These are phyloP conservation scores for Rosa rugosa DNA, from an alignment of 306 rosid genomes.

Conservation along the genomic window DNA sequence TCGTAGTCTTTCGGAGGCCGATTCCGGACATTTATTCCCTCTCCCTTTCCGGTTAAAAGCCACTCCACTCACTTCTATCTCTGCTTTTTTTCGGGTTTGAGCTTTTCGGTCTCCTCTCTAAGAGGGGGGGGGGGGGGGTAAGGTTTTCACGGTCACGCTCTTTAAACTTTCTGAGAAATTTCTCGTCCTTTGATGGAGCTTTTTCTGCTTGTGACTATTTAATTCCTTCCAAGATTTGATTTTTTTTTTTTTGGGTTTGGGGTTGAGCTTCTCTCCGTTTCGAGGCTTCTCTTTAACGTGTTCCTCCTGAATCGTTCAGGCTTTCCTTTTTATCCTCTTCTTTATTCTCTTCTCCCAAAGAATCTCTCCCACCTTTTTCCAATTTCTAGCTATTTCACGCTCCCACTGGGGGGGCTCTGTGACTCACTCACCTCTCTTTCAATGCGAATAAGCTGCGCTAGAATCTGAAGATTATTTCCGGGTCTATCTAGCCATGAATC, in stretches of 20 bases:
- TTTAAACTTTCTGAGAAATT: slow-evolving; percentile 50
- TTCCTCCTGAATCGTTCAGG: slow-evolving; percentile 20
- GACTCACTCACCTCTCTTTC: slow-evolving; percentile 31
- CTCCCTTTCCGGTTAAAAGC: slow-evolving; percentile 50
- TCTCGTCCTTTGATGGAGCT: slow-evolving; percentile 48
- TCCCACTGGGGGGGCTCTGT: background rate
- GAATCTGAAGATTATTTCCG: slow-evolving; percentile 26
- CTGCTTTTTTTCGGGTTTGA: slow-evolving; percentile 8
- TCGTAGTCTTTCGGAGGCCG: background rate
- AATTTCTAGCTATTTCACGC: slow-evolving; percentile 17
- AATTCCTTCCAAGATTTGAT: background rate
- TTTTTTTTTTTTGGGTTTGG: background rate
- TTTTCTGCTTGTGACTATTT: slow-evolving; percentile 25
- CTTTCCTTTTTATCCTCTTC: slow-evolving; percentile 33
- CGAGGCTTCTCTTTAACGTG: slow-evolving; percentile 46
- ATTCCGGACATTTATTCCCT: slow-evolving; percentile 33
- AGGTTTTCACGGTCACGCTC: slow-evolving; percentile 41
- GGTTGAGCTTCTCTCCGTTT: slow-evolving; percentile 36
- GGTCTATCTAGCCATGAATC: slow-evolving; percentile 10
- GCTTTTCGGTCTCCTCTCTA: slow-evolving; percentile 16
- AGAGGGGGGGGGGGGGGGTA: background rate
- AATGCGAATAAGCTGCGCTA: slow-evolving; percentile 30
- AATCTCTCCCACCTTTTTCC: slow-evolving; percentile 24
- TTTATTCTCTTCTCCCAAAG: slow-evolving; percentile 49
- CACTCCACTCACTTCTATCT: slow-evolving; percentile 17